phyloP scores from a whole-genome alignment of 768 basidiomycete species.

The Trametes meyenii region DNA sequence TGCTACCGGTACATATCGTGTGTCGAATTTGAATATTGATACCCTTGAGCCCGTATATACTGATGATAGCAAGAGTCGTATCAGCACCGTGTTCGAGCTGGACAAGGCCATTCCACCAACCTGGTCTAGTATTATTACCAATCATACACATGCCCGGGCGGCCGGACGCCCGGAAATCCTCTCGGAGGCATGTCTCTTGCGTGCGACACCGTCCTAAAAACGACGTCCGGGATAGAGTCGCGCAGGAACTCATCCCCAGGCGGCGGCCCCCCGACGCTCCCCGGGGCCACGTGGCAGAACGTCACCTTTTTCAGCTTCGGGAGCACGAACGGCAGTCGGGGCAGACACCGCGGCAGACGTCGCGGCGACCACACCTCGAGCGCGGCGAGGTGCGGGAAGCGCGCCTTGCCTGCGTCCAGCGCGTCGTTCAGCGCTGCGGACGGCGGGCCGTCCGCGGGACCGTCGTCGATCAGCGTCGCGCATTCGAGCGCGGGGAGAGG shows the following conservation, averaged over 20 bases:
- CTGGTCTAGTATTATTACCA: not conserved
- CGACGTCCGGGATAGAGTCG: not conserved
- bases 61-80: too few species aligned
- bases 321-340: not conserved
- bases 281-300: not conserved
- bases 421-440: not conserved
- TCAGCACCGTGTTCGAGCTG: too few species aligned
- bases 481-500: not conserved
- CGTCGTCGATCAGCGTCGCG: not conserved
- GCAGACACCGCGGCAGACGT: not conserved
- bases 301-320: not conserved
- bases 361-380: conserved; percentile 7
- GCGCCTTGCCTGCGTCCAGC: not conserved
- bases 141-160: not conserved
- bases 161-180: not conserved
- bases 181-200: not conserved
- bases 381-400: not conserved
- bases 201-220: not conserved
- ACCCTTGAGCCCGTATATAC: too few species aligned
- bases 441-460: not conserved
- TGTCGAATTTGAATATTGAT: too few species aligned
- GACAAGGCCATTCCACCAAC: not conserved
- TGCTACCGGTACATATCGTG: too few species aligned
- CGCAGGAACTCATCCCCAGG: not conserved
- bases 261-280: not conserved